Conservation (phyloP, 208 protist species). For the Trypanosoma brucei region DNA sequence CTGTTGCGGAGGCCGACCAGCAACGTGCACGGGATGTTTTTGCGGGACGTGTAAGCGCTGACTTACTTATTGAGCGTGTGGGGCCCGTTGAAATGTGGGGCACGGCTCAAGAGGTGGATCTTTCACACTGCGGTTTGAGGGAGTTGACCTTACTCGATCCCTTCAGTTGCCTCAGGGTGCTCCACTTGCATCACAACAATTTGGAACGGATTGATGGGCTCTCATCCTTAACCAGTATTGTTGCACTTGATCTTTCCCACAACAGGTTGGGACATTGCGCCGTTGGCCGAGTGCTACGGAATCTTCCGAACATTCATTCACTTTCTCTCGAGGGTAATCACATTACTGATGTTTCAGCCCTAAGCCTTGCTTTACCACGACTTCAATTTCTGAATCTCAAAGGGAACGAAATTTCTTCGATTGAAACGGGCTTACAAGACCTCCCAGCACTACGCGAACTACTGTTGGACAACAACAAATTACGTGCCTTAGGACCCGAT, state of each 20-base stretch:
- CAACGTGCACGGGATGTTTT: conserved; percentile 61
- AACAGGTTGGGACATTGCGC: conserved; percentile 58
- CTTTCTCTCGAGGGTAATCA: conserved; percentile 87
- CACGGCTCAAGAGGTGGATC: conserved; percentile 49
- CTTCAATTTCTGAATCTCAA: conserved; percentile 87
- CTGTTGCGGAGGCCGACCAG: conserved; percentile 52
- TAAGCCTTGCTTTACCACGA: conserved; percentile 48
- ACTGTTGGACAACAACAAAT: conserved; percentile 89
- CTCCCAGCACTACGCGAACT: conserved; percentile 84
- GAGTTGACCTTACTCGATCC: conserved; percentile 66
- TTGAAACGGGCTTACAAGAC: conserved; percentile 73
- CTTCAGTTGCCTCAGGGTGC: conserved; percentile 54
- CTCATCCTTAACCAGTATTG: conserved; percentile 37
- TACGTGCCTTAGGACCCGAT: conserved; percentile 50
- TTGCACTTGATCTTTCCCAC: conserved; percentile 78
- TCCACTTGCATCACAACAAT: conserved; percentile 83
- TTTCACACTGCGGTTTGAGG: conserved; percentile 71
- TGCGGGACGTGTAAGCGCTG: conserved; percentile 72
- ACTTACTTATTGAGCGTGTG: conserved; percentile 65
- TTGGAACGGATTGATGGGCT: conserved; percentile 53
- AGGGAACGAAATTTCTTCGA: conserved; percentile 76
- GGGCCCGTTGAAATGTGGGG: conserved; percentile 36
- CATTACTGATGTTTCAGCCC: conserved; percentile 48
- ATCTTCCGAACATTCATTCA: conserved; percentile 54
- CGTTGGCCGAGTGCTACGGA: conserved; percentile 47